These are phyloP conservation scores for Pulicaria dysenterica DNA, from an alignment of 129 eudicot species.

Conservation along the genomic window DNA sequence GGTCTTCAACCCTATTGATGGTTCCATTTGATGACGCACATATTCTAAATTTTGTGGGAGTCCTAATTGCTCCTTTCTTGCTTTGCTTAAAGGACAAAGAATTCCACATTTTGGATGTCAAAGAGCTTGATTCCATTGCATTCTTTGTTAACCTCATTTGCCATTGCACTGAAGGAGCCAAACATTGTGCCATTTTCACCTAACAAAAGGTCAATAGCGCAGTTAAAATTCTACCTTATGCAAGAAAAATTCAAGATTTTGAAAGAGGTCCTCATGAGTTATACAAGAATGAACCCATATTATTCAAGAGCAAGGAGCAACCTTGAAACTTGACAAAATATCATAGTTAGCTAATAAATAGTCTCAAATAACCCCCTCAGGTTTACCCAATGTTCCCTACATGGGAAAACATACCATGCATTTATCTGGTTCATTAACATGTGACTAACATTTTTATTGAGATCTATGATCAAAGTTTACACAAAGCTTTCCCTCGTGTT, in stretches of 20 bases:
- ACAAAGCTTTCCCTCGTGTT: not conserved
- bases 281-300: too few species aligned
- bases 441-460: not conserved
- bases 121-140: constrained; percentile 47
- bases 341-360: not conserved
- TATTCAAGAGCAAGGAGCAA: not conserved
- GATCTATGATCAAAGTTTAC: constrained; percentile 5
- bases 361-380: too few species aligned
- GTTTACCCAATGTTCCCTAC: too few species aligned
- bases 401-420: not conserved
- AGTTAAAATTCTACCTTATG: too few species aligned
- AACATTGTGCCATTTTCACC: constrained; percentile 84
- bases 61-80: constrained; percentile 61
- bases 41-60: constrained; percentile 58
- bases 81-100: constrained; percentile 68
- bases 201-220: constrained; percentile 13
- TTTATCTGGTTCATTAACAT: not conserved
- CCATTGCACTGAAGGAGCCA: constrained; percentile 97
- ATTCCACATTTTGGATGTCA: constrained; percentile 72
- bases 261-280: too few species aligned
- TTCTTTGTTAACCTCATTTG: constrained; percentile 63
- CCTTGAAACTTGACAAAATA: not conserved
- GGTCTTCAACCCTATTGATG: constrained; percentile 80
- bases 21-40: constrained; percentile 67
- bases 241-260: too few species aligned